Percentiles rank a stretch among this genome's conserved stretches.
Evolutionary conservation across 345 rosid genomes (phyloP).

Genomic region (Bruguiera gymnorhiza): DNA sequence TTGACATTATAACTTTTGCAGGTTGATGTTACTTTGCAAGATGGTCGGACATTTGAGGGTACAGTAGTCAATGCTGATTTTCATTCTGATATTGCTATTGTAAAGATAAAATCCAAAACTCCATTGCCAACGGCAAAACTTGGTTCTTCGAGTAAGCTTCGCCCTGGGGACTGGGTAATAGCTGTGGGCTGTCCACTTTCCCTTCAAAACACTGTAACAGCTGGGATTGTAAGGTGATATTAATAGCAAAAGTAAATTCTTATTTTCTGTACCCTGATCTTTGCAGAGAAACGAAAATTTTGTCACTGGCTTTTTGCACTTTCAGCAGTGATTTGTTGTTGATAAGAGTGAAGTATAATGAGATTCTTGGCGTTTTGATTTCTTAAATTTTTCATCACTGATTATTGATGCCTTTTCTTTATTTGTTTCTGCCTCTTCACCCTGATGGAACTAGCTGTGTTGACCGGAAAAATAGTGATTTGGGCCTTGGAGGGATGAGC

Average conservation of each 20-base stretch:
- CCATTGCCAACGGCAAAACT: conserved; percentile 80
- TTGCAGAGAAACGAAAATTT: too few relatives aligned
- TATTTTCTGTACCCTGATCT: too few relatives aligned
- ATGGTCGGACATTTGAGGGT: conserved; percentile 85
- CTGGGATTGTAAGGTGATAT: conserved; percentile 81
- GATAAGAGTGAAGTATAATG: background rate
- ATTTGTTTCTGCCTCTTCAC: conserved; percentile 11
- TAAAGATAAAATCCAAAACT: conserved; percentile 72
- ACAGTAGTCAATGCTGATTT: conserved; percentile 72
- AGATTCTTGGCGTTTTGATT: too few relatives aligned
- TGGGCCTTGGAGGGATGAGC: conserved; percentile 79
- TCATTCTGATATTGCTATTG: conserved; percentile 92
- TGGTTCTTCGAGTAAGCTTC: conserved; percentile 81
- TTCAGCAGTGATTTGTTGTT: too few relatives aligned
- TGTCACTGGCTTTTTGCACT: too few relatives aligned
- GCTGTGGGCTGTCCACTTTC: conserved; percentile 96
- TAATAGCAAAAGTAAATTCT: too few relatives aligned
- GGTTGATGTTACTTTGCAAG: conserved; percentile 95
- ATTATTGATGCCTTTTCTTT: conserved; percentile 13
- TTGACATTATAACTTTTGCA: conserved; percentile 22
- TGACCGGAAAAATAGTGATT: conserved; percentile 95
- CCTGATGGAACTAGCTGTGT: conserved; percentile 48
- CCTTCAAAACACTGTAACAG: conserved; percentile 88
- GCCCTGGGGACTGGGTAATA: conserved; percentile 95
- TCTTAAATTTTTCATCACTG: background rate